A percentile compares a stretch with the other conserved stretches of the same genome.
phyloP scores from a whole-genome alignment of 78 protist genomes.

The Dictyostelium brefeldianum region DNA sequence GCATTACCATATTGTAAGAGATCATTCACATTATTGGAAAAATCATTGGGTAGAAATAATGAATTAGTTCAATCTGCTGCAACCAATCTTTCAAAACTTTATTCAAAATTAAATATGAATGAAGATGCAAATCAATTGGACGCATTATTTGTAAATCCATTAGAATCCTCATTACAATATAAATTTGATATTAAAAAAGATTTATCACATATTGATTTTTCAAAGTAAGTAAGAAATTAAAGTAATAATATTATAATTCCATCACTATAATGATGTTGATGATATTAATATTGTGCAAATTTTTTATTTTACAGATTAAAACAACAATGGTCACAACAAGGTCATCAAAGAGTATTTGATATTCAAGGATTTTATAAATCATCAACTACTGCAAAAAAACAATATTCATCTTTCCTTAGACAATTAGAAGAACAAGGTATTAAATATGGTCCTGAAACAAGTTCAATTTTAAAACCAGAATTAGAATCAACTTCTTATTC shows the following conservation, averaged over 20 bases:
- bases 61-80: slow-evolving; percentile 40
- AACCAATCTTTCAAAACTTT: slow-evolving; percentile 56
- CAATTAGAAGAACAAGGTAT: slow-evolving; percentile 48
- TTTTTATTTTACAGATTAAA: slow-evolving; percentile 3
- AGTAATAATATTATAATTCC: too few species aligned
- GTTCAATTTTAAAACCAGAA: slow-evolving; percentile 15
- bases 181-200: slow-evolving; percentile 4
- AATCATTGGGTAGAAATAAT: slow-evolving; percentile 44
- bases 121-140: slow-evolving; percentile 1
- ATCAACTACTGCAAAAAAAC: slow-evolving; percentile 25
- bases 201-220: slow-evolving; percentile 43
- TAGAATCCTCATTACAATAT: neutral
- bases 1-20: slow-evolving; percentile 35
- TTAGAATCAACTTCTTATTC: slow-evolving; percentile 39
- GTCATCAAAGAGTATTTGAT: slow-evolving; percentile 58
- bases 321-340: slow-evolving; percentile 33
- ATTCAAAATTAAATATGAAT: slow-evolving; percentile 37
- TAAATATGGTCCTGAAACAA: slow-evolving; percentile 31
- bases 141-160: slow-evolving; percentile 5
- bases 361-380: slow-evolving; percentile 63
- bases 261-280: too few species aligned
- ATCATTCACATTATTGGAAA: slow-evolving; percentile 26
- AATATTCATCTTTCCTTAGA: slow-evolving; percentile 27
- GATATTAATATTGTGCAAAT: neutral
- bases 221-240: neutral